A percentile compares a stretch with the other conserved stretches of the same genome.
These are phyloP conservation scores for Eremochloa ophiuroides DNA, from an alignment of 176 grass and related monocot species.

Conservation along the genomic window DNA sequence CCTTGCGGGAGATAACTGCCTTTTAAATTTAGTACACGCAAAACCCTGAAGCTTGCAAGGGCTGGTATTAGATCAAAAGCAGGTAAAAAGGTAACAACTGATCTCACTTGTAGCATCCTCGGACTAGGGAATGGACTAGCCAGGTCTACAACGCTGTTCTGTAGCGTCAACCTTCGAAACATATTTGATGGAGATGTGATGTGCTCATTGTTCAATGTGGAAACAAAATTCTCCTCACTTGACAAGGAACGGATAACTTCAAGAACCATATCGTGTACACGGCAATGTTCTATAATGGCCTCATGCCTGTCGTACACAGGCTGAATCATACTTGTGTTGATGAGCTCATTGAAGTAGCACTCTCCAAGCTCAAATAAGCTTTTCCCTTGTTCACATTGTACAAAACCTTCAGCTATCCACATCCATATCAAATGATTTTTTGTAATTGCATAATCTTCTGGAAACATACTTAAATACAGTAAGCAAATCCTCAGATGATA, in stretches of 20 bases:
- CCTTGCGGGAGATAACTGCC: no score
- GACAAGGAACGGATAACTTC: neutral
- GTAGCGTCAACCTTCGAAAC: no score
- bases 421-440: neutral
- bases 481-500: neutral
- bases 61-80: no score
- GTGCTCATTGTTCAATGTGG: neutral
- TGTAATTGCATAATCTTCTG: neutral
- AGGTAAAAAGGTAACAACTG: no score
- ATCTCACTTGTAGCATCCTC: no score
- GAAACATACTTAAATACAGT: neutral
- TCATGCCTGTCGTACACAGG: neutral
- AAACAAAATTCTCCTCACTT: slow-evolving; percentile 4
- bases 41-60: no score
- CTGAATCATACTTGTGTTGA: neutral
- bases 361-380: neutral
- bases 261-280: neutral
- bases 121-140: no score
- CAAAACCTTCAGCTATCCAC: slow-evolving; percentile 2
- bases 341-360: neutral
- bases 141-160: no score
- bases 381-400: neutral
- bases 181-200: neutral
- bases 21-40: no score
- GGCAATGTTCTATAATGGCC: neutral